Evolutionary conservation across 495 filamentous ascomycete species (phyloP).

Genomic region (Penicillium cataractarum): DNA sequence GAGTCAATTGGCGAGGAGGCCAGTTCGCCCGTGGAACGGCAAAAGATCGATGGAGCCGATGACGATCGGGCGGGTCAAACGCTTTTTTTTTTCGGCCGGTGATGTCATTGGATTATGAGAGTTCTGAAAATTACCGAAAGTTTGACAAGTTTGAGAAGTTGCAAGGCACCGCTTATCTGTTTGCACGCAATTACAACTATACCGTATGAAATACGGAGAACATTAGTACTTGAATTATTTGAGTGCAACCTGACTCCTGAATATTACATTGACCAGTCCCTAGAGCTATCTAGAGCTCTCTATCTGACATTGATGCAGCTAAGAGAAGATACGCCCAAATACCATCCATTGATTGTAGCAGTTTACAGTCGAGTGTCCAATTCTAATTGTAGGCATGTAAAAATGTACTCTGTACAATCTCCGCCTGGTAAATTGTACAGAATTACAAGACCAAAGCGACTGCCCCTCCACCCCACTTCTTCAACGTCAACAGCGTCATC

Average conservation of each 20-base stretch:
- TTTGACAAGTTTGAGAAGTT: background rate
- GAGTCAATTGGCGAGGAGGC: constrained; percentile 31
- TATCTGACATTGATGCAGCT: background rate
- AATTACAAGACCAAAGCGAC: background rate
- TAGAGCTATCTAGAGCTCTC: background rate
- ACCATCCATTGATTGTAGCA: background rate
- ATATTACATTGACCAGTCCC: background rate
- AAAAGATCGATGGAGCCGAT: constrained; percentile 47
- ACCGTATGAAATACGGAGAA: background rate
- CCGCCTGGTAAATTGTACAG: background rate
- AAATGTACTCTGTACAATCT: background rate
- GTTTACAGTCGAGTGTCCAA: background rate
- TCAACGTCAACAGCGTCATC: constrained; percentile 31
- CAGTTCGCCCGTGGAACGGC: constrained; percentile 37
- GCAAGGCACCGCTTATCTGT: background rate
- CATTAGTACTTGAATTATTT: background rate
- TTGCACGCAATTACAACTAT: background rate
- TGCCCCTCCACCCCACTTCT: constrained; percentile 21
- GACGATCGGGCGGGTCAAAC: constrained; percentile 44
- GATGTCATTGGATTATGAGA: constrained; percentile 36
- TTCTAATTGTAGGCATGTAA: too few relatives aligned
- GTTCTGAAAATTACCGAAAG: constrained; percentile 25
- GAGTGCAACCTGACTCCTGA: too few relatives aligned
- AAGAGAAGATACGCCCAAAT: background rate
- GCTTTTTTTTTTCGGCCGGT: constrained; percentile 31